Base-by-base conservation (phyloP, 495 filamentous ascomycete species). In the Neurospora sp. region DNA sequence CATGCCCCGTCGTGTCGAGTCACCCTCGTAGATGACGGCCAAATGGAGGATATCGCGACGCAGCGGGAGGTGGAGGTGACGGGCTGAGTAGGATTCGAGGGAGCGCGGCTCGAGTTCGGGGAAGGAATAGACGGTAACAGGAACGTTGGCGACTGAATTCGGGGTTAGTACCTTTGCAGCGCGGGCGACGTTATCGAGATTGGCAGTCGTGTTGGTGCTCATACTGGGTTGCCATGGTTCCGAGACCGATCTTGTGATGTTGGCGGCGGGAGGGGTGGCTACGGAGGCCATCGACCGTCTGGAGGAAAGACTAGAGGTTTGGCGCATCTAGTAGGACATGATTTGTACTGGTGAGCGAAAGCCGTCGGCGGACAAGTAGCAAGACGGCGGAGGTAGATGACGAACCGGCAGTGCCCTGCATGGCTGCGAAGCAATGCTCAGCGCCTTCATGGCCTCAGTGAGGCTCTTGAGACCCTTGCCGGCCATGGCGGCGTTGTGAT, bases 31-130 rank as follows among this genome's bases (percentile, higher is more conserved):
- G 73, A 97, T 80, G 22, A 98, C 88, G 73, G 96, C 96, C 39
- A 94, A 89, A 82, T 98, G 96, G 22, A 99, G 90, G 72, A 99
- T 90, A 78, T 99, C 96, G 78, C 91, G 90, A 11, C 96, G 93
- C 18, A 97, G 85, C 7, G 96, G 96, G 66, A 98, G 87, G 78
- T 90, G 80, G 7, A 99, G 90, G 79, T 98, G 92, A 73, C 91
- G 92, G 72, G 87, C 81, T 9, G 92, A 90, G 85, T 94, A 98
- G 79, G 89, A 81, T 74, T 92, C 88, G 80, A 97, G 91, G 42
- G 89, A 87, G 68, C 89, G 79, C 31, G 96, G 96, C 81, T 97
- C 94, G 85, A 98, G 90, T 18, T 89, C 85, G 41, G 96, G 96
- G 85, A 98, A 99, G 76, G 86, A 83, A 89, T 98, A 92, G 84